Evolutionary conservation across 2,329 filamentous ascomycete species (phyloP).

Genomic region (Didymella keratinophila): DNA sequence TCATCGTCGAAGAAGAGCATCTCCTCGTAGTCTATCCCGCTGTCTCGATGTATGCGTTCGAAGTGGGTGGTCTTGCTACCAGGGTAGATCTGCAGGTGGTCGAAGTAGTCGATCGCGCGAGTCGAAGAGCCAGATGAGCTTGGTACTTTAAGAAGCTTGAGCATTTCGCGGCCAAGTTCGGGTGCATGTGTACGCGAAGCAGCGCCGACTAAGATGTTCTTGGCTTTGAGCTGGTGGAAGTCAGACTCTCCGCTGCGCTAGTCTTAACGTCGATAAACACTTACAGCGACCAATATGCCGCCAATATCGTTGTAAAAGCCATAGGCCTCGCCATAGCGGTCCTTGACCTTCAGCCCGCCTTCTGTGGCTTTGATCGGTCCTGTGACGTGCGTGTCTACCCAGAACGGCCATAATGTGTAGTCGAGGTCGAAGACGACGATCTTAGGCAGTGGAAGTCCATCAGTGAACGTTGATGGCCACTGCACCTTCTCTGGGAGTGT

Average conservation of each 20-base stretch:
- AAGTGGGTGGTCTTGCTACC: conserved; percentile 89
- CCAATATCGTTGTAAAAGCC: conserved; percentile 58
- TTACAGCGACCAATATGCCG: conserved; percentile 50
- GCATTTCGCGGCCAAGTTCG: conserved; percentile 79
- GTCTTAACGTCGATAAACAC: neutral
- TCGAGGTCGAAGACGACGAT: conserved; percentile 94
- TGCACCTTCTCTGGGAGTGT: conserved; percentile 47
- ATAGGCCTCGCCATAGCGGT: conserved; percentile 57
- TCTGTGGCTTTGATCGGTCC: conserved; percentile 68
- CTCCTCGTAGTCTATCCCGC: conserved; percentile 75
- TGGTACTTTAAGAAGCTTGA: conserved; percentile 74
- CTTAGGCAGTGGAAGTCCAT: conserved; percentile 76
- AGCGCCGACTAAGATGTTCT: conserved; percentile 68
- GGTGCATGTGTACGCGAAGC: conserved; percentile 84
- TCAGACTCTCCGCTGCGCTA: neutral
- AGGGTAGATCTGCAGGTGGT: conserved; percentile 70
- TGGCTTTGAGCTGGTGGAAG: conserved; percentile 49
- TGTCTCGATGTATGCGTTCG: conserved; percentile 72
- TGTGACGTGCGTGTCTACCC: conserved; percentile 92
- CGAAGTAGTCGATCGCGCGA: conserved; percentile 61
- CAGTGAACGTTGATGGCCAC: conserved; percentile 65
- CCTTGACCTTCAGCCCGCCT: conserved; percentile 59
- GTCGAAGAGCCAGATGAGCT: conserved; percentile 57
- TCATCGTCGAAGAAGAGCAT: conserved; percentile 99
- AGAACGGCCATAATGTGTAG: conserved; percentile 99